These are phyloP conservation scores for Stipa capillata DNA, from an alignment of 176 grass and related monocot species.

Conservation along the genomic window DNA sequence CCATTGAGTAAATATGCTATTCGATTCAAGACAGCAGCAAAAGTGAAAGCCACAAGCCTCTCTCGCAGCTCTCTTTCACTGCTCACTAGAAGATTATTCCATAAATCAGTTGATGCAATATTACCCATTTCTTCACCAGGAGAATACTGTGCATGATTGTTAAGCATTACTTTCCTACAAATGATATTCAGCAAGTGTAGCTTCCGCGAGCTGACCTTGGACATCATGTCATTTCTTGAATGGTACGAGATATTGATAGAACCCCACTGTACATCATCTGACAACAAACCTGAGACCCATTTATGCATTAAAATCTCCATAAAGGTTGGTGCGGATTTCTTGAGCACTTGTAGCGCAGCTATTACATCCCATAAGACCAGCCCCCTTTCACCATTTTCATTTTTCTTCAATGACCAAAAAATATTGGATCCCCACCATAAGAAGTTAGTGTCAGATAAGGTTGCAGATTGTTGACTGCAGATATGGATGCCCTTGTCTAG, in stretches of 20 bases:
- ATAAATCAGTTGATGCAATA: slow-evolving; percentile 29
- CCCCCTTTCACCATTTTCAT: slow-evolving; percentile 41
- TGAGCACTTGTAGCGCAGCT: slow-evolving; percentile 40
- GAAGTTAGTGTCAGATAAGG: slow-evolving; percentile 32
- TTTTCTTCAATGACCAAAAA: slow-evolving; percentile 49
- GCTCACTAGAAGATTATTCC: slow-evolving; percentile 46
- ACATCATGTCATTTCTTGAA: slow-evolving; percentile 21
- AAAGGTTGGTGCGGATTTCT: slow-evolving; percentile 41
- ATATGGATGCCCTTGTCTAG: slow-evolving; percentile 24
- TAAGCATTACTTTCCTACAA: slow-evolving; percentile 60
- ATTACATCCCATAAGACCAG: slow-evolving; percentile 68
- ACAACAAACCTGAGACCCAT: slow-evolving; percentile 54
- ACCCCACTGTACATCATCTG: slow-evolving; percentile 1
- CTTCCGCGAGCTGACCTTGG: slow-evolving; percentile 41
- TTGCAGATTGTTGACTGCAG: slow-evolving; percentile 10
- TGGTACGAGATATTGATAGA: slow-evolving; percentile 25
- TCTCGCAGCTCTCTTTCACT: slow-evolving; percentile 60
- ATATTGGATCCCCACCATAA: slow-evolving; percentile 61
- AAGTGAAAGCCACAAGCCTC: slow-evolving; percentile 63
- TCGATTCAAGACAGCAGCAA: slow-evolving; percentile 36
- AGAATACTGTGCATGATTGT: background rate
- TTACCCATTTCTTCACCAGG: slow-evolving; percentile 3
- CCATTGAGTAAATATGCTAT: background rate
- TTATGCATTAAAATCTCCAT: slow-evolving; percentile 42
- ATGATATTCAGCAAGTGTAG: slow-evolving; percentile 72